phyloP scores from a whole-genome alignment of 2,329 filamentous ascomycete species.

The Hortaea sp. region DNA sequence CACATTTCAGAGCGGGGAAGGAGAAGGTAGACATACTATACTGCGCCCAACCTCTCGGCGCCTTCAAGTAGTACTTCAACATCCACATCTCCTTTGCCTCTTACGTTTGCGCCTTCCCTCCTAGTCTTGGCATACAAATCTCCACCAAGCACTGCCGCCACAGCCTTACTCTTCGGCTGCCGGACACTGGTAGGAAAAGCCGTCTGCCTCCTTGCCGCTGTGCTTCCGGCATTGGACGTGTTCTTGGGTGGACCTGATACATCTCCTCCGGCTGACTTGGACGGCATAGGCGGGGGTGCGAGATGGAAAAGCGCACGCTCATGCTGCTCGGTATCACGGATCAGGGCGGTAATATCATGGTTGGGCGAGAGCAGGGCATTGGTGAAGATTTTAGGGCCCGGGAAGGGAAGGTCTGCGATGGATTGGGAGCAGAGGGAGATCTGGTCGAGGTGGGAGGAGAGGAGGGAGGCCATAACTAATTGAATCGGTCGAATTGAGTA shows the following conservation, averaged over 20 bases:
- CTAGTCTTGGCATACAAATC: conserved; percentile 76
- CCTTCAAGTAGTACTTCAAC: conserved; percentile 75
- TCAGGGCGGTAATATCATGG: conserved; percentile 86
- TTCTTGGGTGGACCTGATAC: conserved; percentile 6
- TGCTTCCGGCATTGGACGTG: conserved; percentile 1
- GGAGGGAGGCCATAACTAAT: conserved; percentile 25
- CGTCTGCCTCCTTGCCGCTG: conserved; percentile 36
- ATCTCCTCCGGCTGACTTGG: conserved; percentile 31
- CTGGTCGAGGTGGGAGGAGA: conserved; percentile 41
- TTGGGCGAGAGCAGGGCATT: conserved; percentile 72
- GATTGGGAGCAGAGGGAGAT: conserved; percentile 40
- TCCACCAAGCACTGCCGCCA: conserved; percentile 78
- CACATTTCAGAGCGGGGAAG: background rate
- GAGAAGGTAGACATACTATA: conserved; percentile 52
- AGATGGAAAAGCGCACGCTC: conserved; percentile 93
- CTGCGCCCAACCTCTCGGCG: conserved; percentile 79
- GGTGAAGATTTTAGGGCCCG: conserved; percentile 85
- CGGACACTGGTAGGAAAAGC: conserved; percentile 34
- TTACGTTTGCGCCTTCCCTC: conserved; percentile 39
- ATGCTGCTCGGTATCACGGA: conserved; percentile 89
- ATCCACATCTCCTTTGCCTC: conserved; percentile 61
- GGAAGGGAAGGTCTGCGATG: conserved; percentile 52
- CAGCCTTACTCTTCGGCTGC: conserved; percentile 65
- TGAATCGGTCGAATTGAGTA: background rate
- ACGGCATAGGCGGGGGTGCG: conserved; percentile 52